Conservation (phyloP, 306 rosid genomes). For the Ziziphus jujuba region DNA sequence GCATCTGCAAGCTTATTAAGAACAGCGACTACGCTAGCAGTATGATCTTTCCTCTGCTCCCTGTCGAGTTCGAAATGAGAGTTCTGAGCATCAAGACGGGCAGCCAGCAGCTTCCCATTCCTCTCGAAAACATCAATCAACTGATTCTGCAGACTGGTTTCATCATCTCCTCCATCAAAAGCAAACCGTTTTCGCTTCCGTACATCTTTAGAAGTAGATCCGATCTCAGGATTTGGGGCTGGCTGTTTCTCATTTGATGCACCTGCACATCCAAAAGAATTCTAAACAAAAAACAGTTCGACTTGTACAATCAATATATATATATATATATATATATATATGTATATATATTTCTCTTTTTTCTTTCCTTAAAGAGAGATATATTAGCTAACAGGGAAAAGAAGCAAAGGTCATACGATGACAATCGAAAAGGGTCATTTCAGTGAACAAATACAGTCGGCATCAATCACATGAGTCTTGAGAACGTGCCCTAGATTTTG, state of each 20-base stretch:
- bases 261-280: constrained; percentile 36
- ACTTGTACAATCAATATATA: neutral
- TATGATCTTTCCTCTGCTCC: constrained; percentile 79
- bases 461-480: no score
- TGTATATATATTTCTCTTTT: no score
- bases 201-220: constrained; percentile 75
- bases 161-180: constrained; percentile 58
- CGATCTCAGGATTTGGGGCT: constrained; percentile 57
- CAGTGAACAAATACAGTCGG: no score
- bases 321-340: no score
- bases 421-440: no score
- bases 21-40: constrained; percentile 69
- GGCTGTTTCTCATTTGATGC: constrained; percentile 52
- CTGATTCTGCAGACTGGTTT: constrained; percentile 48
- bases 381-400: neutral
- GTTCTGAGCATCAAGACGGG: constrained; percentile 83
- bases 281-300: neutral
- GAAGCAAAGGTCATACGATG: no score
- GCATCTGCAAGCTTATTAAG: constrained; percentile 95
- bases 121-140: constrained; percentile 79
- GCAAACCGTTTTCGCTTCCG: constrained; percentile 68
- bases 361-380: neutral
- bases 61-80: constrained; percentile 66
- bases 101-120: constrained; percentile 69
- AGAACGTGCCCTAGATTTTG: neutral